Evolutionary conservation across 2,329 filamentous ascomycete genomes (phyloP).

Genomic region (Mycogone perniciosa): DNA sequence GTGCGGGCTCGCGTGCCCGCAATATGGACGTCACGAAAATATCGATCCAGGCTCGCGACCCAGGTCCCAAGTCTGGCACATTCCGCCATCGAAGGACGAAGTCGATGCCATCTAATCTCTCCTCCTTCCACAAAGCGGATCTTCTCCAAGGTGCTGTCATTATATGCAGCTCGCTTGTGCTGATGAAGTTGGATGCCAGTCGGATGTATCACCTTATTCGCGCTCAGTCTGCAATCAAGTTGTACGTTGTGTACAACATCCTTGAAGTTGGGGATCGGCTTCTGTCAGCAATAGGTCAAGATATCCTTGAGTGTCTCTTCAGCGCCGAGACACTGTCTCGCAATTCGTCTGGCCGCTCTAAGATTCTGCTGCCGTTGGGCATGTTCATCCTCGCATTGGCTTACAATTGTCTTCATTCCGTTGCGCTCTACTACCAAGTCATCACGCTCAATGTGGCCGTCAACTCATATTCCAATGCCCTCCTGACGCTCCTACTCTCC

Average conservation of each 20-base stretch:
- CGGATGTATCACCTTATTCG: conserved; percentile 98
- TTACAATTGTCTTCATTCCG: conserved; percentile 84
- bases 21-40: conserved; percentile 8
- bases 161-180: conserved; percentile 71
- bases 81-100: conserved; percentile 66
- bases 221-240: conserved; percentile 92
- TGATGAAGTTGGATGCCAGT: conserved; percentile 91
- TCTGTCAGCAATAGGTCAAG: conserved; percentile 85
- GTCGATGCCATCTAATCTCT: conserved; percentile 77
- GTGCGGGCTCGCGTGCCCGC: conserved; percentile 5
- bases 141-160: conserved; percentile 86
- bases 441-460: conserved; percentile 97
- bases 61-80: conserved; percentile 27
- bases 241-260: conserved; percentile 98
- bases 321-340: conserved; percentile 88
- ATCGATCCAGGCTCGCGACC: conserved; percentile 17
- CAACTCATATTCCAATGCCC: conserved; percentile 95
- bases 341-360: conserved; percentile 81
- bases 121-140: conserved; percentile 90
- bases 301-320: conserved; percentile 92
- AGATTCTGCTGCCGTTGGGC: conserved; percentile 79
- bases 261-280: conserved; percentile 88
- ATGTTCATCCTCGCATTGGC: conserved; percentile 82
- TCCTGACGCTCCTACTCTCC: conserved; percentile 85
- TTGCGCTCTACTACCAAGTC: conserved; percentile 91